Evolutionary conservation across 2,329 filamentous ascomycete genomes (phyloP), one percentile per base, ranked within the genome.

Genomic region (Penicillium sp.): DNA sequence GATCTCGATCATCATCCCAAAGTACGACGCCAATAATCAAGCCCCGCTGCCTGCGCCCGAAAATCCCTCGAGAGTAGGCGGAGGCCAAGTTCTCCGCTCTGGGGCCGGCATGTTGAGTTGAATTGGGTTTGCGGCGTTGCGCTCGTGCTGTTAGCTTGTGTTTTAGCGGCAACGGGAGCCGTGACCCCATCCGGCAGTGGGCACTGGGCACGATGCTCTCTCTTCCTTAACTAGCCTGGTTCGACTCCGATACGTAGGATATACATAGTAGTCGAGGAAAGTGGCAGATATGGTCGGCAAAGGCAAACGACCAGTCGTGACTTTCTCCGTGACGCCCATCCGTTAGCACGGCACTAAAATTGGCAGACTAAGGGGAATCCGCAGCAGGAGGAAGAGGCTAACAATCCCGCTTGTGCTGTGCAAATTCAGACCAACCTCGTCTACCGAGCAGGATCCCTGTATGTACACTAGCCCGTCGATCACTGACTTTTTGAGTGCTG

Each of bases 301-400:
- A 31, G 9, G 21, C 23, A 44, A 50, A 19, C 23, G 44, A 46
- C 11, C 31, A 57, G 31, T 21, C 21, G 21, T 21, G 5, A 41
- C 11, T 41, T 17, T 59, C 21, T 17, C 21, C 29, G 47, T 21
- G 30, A 19, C 31, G 5, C 48, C 26, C 48, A 26, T 49, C 38
- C 44, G 50, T 59, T 44, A 60, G 50, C 51, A 52, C 8, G 44
- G 17, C 26, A 56, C 52, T 56, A 61, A 61, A 41, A 53, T 35
- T 15, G 21, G 26, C 55, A 21, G 21, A 48, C 54, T 29, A 61
- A 38, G 31, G 49, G 23, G 38, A 29, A 52, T 57, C 46, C 52
- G 48, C 41, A 61, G 49, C 44, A 45, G 44, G 26, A 46, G 41
- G 35, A 38, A 46, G 47, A 56, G 53, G 21, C 54, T 51, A 60